Evolutionary conservation across 768 basidiomycete genomes (phyloP).

Genomic region (Mycena epipterygia): DNA sequence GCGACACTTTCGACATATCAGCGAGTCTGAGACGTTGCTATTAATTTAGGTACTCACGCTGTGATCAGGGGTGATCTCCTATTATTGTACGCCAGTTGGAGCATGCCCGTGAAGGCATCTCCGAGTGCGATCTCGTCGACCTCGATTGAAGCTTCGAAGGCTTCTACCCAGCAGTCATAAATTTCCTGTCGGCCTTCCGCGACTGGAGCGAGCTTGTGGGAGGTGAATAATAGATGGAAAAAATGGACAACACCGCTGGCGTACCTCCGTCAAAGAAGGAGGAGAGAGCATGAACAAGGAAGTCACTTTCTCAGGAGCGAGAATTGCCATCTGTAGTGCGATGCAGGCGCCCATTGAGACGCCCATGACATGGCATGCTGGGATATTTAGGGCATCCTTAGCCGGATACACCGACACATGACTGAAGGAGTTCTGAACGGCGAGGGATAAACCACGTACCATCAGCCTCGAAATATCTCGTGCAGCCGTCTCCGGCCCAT

Average conservation of each 20-base stretch:
- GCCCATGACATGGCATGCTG: slow-evolving; percentile 55
- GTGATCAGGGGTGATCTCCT: slow-evolving; percentile 37
- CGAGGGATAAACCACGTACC: no score
- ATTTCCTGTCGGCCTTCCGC: slow-evolving; percentile 53
- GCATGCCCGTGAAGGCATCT: slow-evolving; percentile 45
- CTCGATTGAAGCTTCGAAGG: slow-evolving; percentile 36
- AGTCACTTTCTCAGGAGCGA: slow-evolving; percentile 49
- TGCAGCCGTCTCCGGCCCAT: slow-evolving; percentile 46
- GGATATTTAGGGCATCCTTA: slow-evolving; percentile 52
- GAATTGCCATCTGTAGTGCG: slow-evolving; percentile 49
- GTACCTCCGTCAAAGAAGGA: slow-evolving; percentile 49
- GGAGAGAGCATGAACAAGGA: slow-evolving; percentile 55
- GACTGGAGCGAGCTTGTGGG: slow-evolving; percentile 45
- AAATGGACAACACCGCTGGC: slow-evolving; percentile 12
- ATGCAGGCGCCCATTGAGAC: slow-evolving; percentile 53
- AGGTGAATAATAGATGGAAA: not conserved
- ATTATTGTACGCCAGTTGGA: slow-evolving; percentile 51
- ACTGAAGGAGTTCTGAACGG: not conserved
- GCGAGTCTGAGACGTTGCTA: not conserved
- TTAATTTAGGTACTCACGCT: slow-evolving; percentile 37
- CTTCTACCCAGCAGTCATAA: slow-evolving; percentile 47
- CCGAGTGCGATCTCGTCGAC: slow-evolving; percentile 41
- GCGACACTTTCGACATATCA: slow-evolving; percentile 37
- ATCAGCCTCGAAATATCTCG: slow-evolving; percentile 45
- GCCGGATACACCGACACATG: not conserved